These are phyloP conservation scores for Pythium brachiatum DNA, from an alignment of 352 stramenopile genomes.

Conservation along the genomic window DNA sequence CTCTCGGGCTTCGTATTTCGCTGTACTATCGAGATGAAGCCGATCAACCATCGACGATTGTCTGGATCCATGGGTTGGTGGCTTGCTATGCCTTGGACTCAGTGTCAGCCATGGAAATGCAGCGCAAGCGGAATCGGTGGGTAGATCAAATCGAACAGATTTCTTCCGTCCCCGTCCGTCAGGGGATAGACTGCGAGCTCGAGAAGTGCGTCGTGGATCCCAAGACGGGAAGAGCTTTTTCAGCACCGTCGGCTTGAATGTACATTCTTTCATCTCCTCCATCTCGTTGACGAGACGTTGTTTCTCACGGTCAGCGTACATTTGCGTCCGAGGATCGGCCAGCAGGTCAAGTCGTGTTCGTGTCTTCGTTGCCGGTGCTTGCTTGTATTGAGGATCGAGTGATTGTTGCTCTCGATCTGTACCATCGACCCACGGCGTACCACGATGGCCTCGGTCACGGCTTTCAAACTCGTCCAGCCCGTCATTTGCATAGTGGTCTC, in stretches of 20 bases:
- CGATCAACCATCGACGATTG: constrained; percentile 42
- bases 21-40: constrained; percentile 58
- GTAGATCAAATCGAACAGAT: constrained; percentile 11
- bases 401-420: neutral
- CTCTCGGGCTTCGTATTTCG: constrained; percentile 56
- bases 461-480: neutral
- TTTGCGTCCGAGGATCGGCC: constrained; percentile 48
- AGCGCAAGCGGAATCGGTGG: neutral
- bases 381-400: neutral
- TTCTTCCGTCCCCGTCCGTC: neutral
- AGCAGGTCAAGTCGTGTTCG: constrained; percentile 27
- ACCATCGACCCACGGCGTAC: neutral
- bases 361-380: neutral
- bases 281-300: constrained; percentile 54
- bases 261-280: constrained; percentile 60
- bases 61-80: neutral
- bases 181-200: neutral
- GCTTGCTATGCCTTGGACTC: constrained; percentile 35
- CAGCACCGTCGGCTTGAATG: constrained; percentile 43
- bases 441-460: neutral
- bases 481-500: neutral
- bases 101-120: constrained; percentile 63
- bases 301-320: constrained; percentile 65
- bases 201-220: neutral
- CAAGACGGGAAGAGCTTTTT: neutral